Conservation (phyloP, 805 yeast species). For the Wickerhamiella spandovensis region DNA sequence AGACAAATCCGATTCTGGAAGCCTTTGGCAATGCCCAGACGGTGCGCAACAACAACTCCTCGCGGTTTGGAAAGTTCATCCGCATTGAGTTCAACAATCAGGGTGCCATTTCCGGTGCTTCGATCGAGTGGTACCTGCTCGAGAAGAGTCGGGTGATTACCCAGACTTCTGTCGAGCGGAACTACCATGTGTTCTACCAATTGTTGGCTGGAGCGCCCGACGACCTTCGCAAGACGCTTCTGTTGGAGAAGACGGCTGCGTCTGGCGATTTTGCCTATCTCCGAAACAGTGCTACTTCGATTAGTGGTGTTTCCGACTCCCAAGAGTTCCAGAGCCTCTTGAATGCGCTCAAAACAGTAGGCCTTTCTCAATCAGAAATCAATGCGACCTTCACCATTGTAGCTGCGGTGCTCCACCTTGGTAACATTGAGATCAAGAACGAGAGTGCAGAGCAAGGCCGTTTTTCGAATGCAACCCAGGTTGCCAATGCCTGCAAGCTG, state of each 20-base stretch:
- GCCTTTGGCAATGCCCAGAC: conserved; percentile 97
- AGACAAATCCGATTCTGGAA: conserved; percentile 91
- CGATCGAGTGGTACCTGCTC: conserved; percentile 83
- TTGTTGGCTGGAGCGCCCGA: conserved; percentile 51
- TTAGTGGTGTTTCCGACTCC: conserved; percentile 67
- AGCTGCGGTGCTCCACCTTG: conserved; percentile 70
- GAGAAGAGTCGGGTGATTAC: conserved; percentile 86
- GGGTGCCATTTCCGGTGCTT: conserved; percentile 72
- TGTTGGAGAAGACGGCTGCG: conserved; percentile 31
- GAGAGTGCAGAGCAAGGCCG: conserved; percentile 63
- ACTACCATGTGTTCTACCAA: conserved; percentile 89
- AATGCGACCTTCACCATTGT: conserved; percentile 48
- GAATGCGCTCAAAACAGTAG: conserved; percentile 61
- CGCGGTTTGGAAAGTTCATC: conserved; percentile 93
- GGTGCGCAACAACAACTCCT: conserved; percentile 82
- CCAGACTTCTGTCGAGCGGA: conserved; percentile 67
- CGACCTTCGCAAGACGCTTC: conserved; percentile 23
- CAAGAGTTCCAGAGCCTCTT: conserved; percentile 50
- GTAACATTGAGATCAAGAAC: conserved; percentile 64
- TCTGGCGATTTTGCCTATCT: conserved; percentile 46
- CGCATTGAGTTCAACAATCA: conserved; percentile 54
- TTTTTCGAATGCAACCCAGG: conserved; percentile 38
- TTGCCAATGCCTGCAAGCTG: conserved; percentile 41
- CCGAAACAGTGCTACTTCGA: conserved; percentile 37
- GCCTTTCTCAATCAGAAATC: conserved; percentile 44